Evolutionary conservation across 129 eudicot species (phyloP), one percentile per base, ranked within the genome.

Genomic region (Solidago caesia): DNA sequence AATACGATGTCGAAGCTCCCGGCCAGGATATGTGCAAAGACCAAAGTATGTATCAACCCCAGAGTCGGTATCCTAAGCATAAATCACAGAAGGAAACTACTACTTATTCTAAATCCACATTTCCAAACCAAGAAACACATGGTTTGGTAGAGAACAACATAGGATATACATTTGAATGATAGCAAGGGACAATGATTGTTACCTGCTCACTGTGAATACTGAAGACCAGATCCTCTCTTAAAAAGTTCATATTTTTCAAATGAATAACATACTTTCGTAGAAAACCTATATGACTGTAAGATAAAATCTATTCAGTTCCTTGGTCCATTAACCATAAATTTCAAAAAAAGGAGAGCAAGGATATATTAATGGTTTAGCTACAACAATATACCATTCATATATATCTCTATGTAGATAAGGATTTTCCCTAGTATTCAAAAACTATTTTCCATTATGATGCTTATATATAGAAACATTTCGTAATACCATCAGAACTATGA

Each of bases 11-110:
- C 97, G 87, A 61, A 94, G 66, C 87, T 91, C 97, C 79, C 88
- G 88, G 44, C 97, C 97, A 79, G 97, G 97, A 84, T 91, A 94
- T 3, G 99, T 94, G 87, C 99, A 94, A 70, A 94, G 89, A 72
- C 97, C 99, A 78, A 91, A 94, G 84, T 91, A 94, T 47, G 99
- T 94, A 80, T 94, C 99, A 74, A 94, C 91, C 44, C 96, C 97
- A 7, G 84, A 79, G 85, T 91, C 96, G 47, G 96, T 88, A 57
- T 85, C 99, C 99, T 94, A 86, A 72, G 70, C 69, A 69, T 49
- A 21, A 25, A 70, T 39, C 70, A 77, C 53, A 21, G 55, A 69
- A 60, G 33, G 61, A 78, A 41, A 62, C 8, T 5, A 27, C 21
- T 26, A 15, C 29, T 45, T 55, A 58, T 21, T 57, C 43, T 33